Evolutionary conservation across 208 protist species (phyloP).

Genomic region (Wallacemonas collosoma): DNA sequence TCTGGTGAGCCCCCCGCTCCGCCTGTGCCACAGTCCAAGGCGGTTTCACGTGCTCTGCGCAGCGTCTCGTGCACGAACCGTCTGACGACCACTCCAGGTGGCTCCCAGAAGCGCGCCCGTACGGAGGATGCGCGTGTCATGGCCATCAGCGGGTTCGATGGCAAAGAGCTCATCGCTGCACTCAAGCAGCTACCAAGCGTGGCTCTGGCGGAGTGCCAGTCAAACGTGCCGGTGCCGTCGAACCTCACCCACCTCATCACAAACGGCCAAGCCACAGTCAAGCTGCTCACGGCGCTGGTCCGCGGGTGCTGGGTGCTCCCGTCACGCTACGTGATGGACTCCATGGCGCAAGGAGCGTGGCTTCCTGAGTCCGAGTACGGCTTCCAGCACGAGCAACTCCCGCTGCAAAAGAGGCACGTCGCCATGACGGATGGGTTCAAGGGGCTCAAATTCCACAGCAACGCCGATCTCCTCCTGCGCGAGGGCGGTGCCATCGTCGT

Average conservation of each 20-base stretch:
- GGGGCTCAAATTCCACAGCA: constrained; percentile 71
- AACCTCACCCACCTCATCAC: constrained; percentile 89
- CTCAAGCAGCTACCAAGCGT: constrained; percentile 78
- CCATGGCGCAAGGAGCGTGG: constrained; percentile 54
- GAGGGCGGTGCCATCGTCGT: constrained; percentile 77
- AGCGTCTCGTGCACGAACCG: constrained; percentile 36
- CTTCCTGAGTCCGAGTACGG: constrained; percentile 71
- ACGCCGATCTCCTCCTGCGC: constrained; percentile 55
- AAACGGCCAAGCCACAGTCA: constrained; percentile 86
- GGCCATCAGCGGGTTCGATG: constrained; percentile 86
- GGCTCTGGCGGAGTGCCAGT: constrained; percentile 78
- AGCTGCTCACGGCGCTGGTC: constrained; percentile 83
- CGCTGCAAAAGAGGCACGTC: constrained; percentile 69
- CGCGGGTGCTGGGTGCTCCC: constrained; percentile 88
- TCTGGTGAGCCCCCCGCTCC: background rate
- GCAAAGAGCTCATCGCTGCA: constrained; percentile 46
- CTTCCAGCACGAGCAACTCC: constrained; percentile 82
- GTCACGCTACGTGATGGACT: constrained; percentile 73
- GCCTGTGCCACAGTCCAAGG: constrained; percentile 12
- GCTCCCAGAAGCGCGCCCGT: constrained; percentile 57
- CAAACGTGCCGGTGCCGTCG: constrained; percentile 80
- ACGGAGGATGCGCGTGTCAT: constrained; percentile 83
- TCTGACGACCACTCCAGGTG: constrained; percentile 12
- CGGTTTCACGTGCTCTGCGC: constrained; percentile 18
- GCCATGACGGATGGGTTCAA: constrained; percentile 69